Conservation (phyloP, 2,329 filamentous ascomycete species). For the Didymella exigua region DNA sequence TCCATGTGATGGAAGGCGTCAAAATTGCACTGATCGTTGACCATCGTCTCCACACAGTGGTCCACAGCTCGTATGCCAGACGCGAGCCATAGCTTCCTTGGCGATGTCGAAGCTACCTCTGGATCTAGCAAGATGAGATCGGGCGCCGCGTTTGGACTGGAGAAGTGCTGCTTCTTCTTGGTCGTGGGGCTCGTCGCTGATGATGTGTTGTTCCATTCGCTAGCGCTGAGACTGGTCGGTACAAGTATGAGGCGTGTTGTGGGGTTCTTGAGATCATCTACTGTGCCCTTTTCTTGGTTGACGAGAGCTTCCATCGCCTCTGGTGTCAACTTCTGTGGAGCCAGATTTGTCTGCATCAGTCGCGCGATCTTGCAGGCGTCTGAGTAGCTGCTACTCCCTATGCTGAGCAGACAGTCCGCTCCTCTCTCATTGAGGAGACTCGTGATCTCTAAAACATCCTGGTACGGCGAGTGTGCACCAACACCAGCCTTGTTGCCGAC, state of each 20-base stretch:
- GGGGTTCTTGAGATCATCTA: slow-evolving; percentile 22
- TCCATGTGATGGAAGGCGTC: slow-evolving; percentile 27
- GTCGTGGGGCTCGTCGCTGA: slow-evolving; percentile 27
- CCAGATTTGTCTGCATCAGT: slow-evolving; percentile 27
- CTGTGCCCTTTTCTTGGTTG: slow-evolving; percentile 25
- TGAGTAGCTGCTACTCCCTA: slow-evolving; percentile 34
- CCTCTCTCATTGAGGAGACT: slow-evolving; percentile 21
- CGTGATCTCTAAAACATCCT: slow-evolving; percentile 29
- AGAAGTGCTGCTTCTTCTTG: slow-evolving; percentile 36
- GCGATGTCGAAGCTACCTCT: slow-evolving; percentile 31
- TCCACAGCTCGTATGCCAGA: slow-evolving; percentile 38
- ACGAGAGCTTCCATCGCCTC: slow-evolving; percentile 32
- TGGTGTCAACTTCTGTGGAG: slow-evolving; percentile 16
- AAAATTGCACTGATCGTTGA: slow-evolving; percentile 20
- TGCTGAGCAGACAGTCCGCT: slow-evolving; percentile 30
- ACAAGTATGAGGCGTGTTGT: slow-evolving; percentile 27
- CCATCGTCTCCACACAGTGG: slow-evolving; percentile 39
- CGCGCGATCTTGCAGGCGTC: slow-evolving; percentile 38
- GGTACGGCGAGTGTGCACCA: slow-evolving; percentile 31
- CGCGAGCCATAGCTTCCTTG: slow-evolving; percentile 33
- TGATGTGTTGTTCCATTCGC: slow-evolving; percentile 33
- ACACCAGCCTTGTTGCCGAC: slow-evolving; percentile 30
- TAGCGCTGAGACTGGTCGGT: slow-evolving; percentile 33
- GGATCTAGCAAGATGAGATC: slow-evolving; percentile 33
- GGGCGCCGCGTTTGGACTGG: slow-evolving; percentile 20